A percentile compares a stretch with the other conserved stretches of the same genome.
These are phyloP conservation scores for Cladosporium colombiae DNA, from an alignment of 2,329 filamentous ascomycete species.

Conservation along the genomic window DNA sequence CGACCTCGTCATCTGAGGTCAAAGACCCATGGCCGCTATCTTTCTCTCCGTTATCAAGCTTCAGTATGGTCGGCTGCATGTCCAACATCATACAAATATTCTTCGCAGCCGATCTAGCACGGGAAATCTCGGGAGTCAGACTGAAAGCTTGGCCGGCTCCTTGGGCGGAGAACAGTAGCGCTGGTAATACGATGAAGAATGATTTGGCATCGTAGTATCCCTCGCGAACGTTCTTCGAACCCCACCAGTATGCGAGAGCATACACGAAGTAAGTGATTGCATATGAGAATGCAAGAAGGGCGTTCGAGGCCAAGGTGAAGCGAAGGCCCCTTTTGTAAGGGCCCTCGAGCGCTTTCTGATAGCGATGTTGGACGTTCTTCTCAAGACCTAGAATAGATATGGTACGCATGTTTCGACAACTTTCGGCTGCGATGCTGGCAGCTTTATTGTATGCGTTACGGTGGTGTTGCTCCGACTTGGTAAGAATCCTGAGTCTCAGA, in stretches of 20 bases:
- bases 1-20: slow-evolving; percentile 14
- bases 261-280: slow-evolving; percentile 52
- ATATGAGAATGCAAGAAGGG: slow-evolving; percentile 47
- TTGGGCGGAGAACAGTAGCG: slow-evolving; percentile 50
- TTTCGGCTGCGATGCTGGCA: slow-evolving; percentile 66
- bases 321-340: slow-evolving; percentile 44
- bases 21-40: not conserved
- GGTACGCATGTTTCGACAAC: slow-evolving; percentile 66
- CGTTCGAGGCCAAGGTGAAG: slow-evolving; percentile 45
- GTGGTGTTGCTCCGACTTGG: slow-evolving; percentile 63
- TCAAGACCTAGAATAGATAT: slow-evolving; percentile 49
- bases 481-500: slow-evolving; percentile 50
- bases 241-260: slow-evolving; percentile 53
- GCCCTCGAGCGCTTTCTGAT: slow-evolving; percentile 40
- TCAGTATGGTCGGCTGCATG: slow-evolving; percentile 42
- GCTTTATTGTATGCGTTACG: slow-evolving; percentile 65
- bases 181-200: slow-evolving; percentile 50
- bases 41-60: slow-evolving; percentile 17
- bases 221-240: slow-evolving; percentile 45
- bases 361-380: slow-evolving; percentile 40
- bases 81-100: slow-evolving; percentile 47
- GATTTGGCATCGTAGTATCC: slow-evolving; percentile 44
- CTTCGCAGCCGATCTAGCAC: slow-evolving; percentile 47
- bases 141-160: slow-evolving; percentile 50
- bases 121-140: slow-evolving; percentile 47